phyloP scores from a whole-genome alignment of 805 yeast genomes.

The Henningerozyma blattae region DNA sequence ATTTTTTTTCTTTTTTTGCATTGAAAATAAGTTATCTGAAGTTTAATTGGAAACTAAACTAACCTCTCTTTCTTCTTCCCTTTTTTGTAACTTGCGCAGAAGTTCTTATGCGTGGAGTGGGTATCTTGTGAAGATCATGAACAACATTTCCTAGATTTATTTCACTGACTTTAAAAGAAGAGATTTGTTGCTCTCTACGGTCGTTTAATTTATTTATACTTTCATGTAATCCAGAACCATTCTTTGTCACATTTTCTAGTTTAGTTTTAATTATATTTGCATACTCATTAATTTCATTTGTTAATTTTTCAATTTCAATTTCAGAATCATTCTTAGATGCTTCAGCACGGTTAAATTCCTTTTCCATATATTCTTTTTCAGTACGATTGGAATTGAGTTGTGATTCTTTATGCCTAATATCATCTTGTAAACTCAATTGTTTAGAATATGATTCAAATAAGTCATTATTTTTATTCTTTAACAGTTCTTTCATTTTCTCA shows the following conservation, averaged over 20 bases:
- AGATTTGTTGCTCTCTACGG: constrained; percentile 7
- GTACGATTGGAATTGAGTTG: constrained; percentile 36
- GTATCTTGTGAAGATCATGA: constrained; percentile 14
- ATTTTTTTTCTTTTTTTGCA: too few species aligned
- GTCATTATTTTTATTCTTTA: constrained; percentile 5
- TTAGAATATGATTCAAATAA: constrained; percentile 12
- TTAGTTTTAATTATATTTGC: constrained; percentile 7
- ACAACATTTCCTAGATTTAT: constrained; percentile 7
- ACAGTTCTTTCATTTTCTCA: constrained; percentile 13
- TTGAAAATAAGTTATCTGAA: too few species aligned
- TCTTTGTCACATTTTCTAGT: constrained; percentile 3
- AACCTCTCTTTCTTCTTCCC: constrained; percentile 8
- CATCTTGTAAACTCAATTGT: constrained; percentile 35
- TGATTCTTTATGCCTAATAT: constrained; percentile 31
- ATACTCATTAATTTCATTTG: constrained; percentile 6
- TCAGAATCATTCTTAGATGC: constrained; percentile 37
- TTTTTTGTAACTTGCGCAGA: constrained; percentile 4
- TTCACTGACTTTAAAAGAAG: constrained; percentile 6
- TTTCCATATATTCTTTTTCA: constrained; percentile 53
- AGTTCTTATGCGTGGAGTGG: constrained; percentile 16
- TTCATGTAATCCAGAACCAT: constrained; percentile 3
- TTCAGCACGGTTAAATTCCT: constrained; percentile 44
- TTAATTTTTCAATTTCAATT: constrained; percentile 14
- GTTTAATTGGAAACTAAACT: too few species aligned
- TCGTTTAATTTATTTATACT: constrained; percentile 7